Conservation (phyloP, 1,284 basidiomycete species). For the Hypsizygus ulmarius region DNA sequence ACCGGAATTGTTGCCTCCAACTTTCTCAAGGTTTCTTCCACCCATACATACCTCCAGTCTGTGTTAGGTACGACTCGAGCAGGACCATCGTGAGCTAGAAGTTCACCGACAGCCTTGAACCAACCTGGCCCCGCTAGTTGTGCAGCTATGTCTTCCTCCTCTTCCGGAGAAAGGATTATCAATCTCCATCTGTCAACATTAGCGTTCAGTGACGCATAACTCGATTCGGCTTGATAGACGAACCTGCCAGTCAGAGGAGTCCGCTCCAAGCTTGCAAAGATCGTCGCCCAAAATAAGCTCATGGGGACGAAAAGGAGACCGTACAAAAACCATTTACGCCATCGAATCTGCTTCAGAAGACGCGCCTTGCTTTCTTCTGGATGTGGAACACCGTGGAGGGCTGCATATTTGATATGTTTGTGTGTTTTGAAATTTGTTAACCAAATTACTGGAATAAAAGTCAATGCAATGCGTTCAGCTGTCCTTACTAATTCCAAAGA, state of each 20-base stretch:
- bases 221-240: slow-evolving; percentile 21
- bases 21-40: slow-evolving; percentile 67
- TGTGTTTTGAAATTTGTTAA: slow-evolving; percentile 53
- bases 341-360: slow-evolving; percentile 46
- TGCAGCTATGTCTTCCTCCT: slow-evolving; percentile 80
- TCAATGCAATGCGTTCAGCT: slow-evolving; percentile 64
- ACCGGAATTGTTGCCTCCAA: slow-evolving; percentile 70
- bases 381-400: slow-evolving; percentile 46
- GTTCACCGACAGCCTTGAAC: slow-evolving; percentile 79
- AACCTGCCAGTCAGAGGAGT: slow-evolving; percentile 85
- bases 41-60: slow-evolving; percentile 88
- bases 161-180: slow-evolving; percentile 85
- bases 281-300: slow-evolving; percentile 69
- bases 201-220: slow-evolving; percentile 5
- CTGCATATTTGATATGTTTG: slow-evolving; percentile 52
- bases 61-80: slow-evolving; percentile 58
- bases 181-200: slow-evolving; percentile 65
- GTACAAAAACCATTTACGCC: slow-evolving; percentile 50
- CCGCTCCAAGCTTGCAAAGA: slow-evolving; percentile 75
- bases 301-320: slow-evolving; percentile 66
- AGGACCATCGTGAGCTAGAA: slow-evolving; percentile 69
- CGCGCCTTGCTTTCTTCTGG: slow-evolving; percentile 49
- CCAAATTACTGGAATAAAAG: slow-evolving; percentile 65
- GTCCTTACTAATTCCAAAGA: slow-evolving; percentile 64
- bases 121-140: slow-evolving; percentile 81